Percentiles rank a stretch among this genome's conserved stretches.
Evolutionary conservation across 2,329 filamentous ascomycete species (phyloP).

Genomic region (Alternaria atra): DNA sequence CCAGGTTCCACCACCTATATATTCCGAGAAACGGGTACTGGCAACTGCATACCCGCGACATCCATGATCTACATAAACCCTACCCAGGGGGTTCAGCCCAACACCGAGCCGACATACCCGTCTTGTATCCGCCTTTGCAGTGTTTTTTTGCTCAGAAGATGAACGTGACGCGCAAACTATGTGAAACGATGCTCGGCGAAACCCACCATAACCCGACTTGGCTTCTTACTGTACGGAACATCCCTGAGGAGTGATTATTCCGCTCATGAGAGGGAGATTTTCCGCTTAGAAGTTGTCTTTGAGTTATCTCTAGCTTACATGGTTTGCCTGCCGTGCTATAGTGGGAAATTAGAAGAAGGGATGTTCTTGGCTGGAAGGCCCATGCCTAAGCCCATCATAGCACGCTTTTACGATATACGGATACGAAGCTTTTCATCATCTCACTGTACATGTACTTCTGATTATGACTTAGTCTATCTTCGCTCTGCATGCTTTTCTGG

Average conservation of each 20-base stretch:
- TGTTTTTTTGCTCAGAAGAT: not conserved
- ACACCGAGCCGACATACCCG: slow-evolving; percentile 10
- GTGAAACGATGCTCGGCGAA: slow-evolving; percentile 1
- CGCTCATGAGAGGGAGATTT: not conserved
- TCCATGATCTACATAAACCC: not conserved
- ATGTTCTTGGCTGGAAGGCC: not conserved
- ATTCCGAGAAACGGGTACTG: not conserved
- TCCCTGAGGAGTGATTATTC: not conserved
- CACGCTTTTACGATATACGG: not conserved
- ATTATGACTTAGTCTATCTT: not conserved
- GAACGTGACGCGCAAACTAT: not conserved
- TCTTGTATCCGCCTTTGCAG: slow-evolving; percentile 6
- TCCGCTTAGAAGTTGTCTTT: too few species aligned
- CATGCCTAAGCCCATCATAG: too few species aligned
- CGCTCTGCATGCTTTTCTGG: not conserved
- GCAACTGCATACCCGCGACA: not conserved
- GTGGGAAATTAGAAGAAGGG: too few species aligned
- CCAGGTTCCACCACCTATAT: not conserved
- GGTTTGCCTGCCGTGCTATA: too few species aligned
- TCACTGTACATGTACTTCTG: not conserved
- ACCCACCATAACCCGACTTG: not conserved
- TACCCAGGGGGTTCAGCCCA: not conserved
- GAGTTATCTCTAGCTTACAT: too few species aligned
- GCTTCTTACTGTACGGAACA: not conserved
- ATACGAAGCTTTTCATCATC: not conserved